Percentiles rank a stretch among this genome's conserved stretches.
phyloP scores from a whole-genome alignment of 2,329 filamentous ascomycete species.

The Eutypa lata region DNA sequence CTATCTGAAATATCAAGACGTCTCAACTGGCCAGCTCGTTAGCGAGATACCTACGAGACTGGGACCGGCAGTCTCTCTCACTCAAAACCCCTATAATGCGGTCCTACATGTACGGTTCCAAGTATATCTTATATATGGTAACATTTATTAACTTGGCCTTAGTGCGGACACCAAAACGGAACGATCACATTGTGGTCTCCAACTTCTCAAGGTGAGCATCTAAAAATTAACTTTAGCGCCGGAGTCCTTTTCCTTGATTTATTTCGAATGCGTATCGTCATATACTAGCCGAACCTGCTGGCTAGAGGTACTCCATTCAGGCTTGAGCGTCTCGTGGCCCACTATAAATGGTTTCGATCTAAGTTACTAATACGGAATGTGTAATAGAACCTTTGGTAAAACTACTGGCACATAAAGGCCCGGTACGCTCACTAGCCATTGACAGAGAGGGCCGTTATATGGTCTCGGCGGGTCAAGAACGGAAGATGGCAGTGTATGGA shows the following conservation, averaged over 20 bases:
- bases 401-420: conserved; percentile 83
- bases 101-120: conserved; percentile 68
- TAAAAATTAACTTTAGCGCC: too few species aligned
- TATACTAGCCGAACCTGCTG: not conserved
- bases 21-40: conserved; percentile 86
- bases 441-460: conserved; percentile 93
- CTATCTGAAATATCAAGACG: conserved; percentile 90
- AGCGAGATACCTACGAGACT: conserved; percentile 81
- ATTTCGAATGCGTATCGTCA: not conserved
- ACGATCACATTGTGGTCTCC: conserved; percentile 95
- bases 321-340: not conserved
- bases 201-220: conserved; percentile 51
- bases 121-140: not conserved
- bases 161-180: conserved; percentile 81
- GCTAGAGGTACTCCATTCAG: not conserved
- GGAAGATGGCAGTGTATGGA: conserved; percentile 71
- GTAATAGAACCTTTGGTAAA: conserved; percentile 78
- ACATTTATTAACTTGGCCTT: not conserved
- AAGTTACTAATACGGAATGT: not conserved
- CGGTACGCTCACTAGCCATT: conserved; percentile 79
- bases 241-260: not conserved
- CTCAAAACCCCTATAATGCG: conserved; percentile 89
- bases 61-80: conserved; percentile 77
- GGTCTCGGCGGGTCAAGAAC: conserved; percentile 88
- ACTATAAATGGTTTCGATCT: not conserved